Conservation (phyloP, 768 basidiomycete genomes). For the Leccinum subtestaceum region DNA sequence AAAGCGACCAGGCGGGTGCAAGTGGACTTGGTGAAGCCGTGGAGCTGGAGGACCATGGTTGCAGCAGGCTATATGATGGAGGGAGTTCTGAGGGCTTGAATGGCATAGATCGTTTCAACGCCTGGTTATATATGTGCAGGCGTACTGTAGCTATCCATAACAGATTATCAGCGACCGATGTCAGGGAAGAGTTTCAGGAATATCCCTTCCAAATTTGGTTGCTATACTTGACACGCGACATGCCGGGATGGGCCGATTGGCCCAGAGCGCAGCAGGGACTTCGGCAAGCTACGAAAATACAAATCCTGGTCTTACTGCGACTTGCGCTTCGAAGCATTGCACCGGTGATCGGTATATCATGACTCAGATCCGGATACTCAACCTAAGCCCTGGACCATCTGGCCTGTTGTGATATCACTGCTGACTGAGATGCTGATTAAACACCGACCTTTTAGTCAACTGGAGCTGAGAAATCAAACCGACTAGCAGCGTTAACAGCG, state of each 20-base stretch:
- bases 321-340: too few relatives aligned
- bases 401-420: background rate
- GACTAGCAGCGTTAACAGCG: background rate
- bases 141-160: background rate
- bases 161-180: background rate
- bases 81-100: background rate
- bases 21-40: conserved; percentile 38
- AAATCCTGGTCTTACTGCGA: too few relatives aligned
- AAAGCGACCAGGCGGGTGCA: conserved; percentile 52
- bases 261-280: background rate
- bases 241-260: background rate
- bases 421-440: conserved; percentile 8
- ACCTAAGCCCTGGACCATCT: too few relatives aligned
- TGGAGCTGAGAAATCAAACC: background rate
- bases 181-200: too few relatives aligned
- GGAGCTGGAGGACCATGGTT: conserved; percentile 37
- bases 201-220: too few relatives aligned
- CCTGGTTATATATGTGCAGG: conserved; percentile 5
- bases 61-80: background rate
- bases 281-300: too few relatives aligned
- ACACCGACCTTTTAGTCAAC: background rate
- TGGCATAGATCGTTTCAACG: background rate
- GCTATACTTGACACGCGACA: background rate
- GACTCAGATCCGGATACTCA: too few relatives aligned
- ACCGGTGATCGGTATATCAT: too few relatives aligned